phyloP scores from a whole-genome alignment of 148 eudicot species.

The Amaranthus cruentus region DNA sequence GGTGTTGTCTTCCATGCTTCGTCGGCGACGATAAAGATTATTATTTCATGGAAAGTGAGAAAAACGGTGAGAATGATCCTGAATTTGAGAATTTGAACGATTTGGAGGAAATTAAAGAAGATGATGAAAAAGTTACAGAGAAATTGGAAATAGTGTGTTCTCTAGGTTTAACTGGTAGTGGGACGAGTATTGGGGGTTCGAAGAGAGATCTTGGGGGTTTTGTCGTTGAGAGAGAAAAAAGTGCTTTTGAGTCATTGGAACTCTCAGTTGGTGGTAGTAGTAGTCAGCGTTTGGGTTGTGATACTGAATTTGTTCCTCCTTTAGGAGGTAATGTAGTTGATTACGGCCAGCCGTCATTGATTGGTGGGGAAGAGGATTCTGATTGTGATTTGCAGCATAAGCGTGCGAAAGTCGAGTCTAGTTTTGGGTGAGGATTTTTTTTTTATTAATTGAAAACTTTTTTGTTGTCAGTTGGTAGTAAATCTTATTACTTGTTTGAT shows the following conservation, averaged over 20 bases:
- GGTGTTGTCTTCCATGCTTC: slow-evolving; percentile 36
- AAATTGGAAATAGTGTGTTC: slow-evolving; percentile 32
- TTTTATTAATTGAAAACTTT: too few species aligned
- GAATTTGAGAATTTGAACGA: slow-evolving; percentile 15
- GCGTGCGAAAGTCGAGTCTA: slow-evolving; percentile 54
- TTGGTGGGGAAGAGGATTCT: slow-evolving; percentile 16
- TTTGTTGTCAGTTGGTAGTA: too few species aligned
- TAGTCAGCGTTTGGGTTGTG: slow-evolving; percentile 21
- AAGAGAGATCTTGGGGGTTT: slow-evolving; percentile 32
- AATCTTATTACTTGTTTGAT: not conserved
- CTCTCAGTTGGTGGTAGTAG: slow-evolving; percentile 31
- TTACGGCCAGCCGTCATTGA: slow-evolving; percentile 9
- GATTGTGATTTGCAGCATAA: slow-evolving; percentile 54
- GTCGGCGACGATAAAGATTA: slow-evolving; percentile 24
- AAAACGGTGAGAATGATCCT: not conserved
- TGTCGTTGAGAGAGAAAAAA: slow-evolving; percentile 32
- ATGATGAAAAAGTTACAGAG: not conserved
- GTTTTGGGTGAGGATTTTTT: slow-evolving; percentile 18
- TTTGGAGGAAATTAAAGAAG: not conserved
- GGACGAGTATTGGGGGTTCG: slow-evolving; percentile 24
- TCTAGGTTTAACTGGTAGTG: slow-evolving; percentile 23
- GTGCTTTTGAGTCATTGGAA: slow-evolving; percentile 22
- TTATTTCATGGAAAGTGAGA: slow-evolving; percentile 18
- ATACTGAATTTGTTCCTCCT: not conserved
- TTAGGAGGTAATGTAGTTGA: not conserved